Evolutionary conservation across 805 yeast species (phyloP), one percentile per base, ranked within the genome.

Genomic region (Tetrapisispora taiwanensis): DNA sequence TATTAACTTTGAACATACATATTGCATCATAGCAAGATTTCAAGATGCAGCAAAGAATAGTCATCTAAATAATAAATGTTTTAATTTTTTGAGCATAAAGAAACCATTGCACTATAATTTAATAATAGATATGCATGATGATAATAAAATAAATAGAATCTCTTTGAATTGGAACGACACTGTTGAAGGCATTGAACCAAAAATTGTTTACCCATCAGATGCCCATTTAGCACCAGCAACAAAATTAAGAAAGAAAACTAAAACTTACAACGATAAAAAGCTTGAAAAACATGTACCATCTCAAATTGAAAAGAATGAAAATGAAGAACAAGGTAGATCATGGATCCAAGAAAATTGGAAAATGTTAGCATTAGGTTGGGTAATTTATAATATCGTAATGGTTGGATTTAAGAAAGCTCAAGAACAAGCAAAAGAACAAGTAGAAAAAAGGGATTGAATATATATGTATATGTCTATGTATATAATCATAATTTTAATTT

Each of bases 281-380:
- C 53, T 54, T 7, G 26, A 52, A 45, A 14, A 43, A 50, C 9
- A 22, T 15, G 14, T 3, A 6, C 42, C 42, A 32, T 54, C 52
- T 4, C 56, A 54, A 33, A 50, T 51, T 32, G 39, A 35, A 30
- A 41, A 15, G 13, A 55, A 51, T 33, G 57, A 49, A n/a, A 51
- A 42, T 4, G 56, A 48, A 2, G 48, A 24, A 7, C 57, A 52
- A 17, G 52, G 52, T 4, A 46, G 46, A 22, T 40, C 58, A 1
- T 62, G 60, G 55, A 30, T 59, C 18, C 57, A 54, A 39, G 56
- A 58, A 42, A 60, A 60, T 47, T 62, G 66, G 66, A 60, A 55
- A 44, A 45, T 47, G 42, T 26, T 62, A 1, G 44, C 56, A 12
- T 41, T 62, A 19, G 64, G 63, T 6, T 36, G 59, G 6, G 46